Base-by-base conservation (phyloP, 257 asterid species). In the Leptodermis oblonga region DNA sequence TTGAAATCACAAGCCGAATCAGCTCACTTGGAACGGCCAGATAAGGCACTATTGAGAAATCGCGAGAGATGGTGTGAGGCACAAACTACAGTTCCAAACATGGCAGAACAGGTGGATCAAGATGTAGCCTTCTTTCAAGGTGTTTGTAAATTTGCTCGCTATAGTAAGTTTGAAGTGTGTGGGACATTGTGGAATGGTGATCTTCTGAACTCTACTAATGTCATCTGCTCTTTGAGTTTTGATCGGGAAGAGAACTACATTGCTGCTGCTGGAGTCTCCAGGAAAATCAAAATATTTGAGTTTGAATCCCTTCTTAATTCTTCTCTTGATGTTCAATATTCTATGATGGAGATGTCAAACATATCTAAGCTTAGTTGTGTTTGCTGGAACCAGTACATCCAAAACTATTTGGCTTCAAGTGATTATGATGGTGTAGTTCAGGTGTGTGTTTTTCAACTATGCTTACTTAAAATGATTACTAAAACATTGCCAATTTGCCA, bases 261-360 rank as follows among this genome's bases (percentile, higher is more conserved):
- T 70, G 99, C 99, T 76, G 71, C 96, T 39, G 97, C 91, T 69
- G 92, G 92, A 76, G 90, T 87, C 72, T 87, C 96, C 1, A 93
- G 81, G 83, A 90, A 88, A 86, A 87, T 93, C 28, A 86, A 88
- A 68, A 80, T 93, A 74, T 89, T 83, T 60, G 97, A 93, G 72
- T 89, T 79, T 74, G 74, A 72, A 63, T 59, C 95, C 59, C 90
- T 93, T 62, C 83, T 86, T 42, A 73, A 86, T 75, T 88, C 89
- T 67, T 80, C 97, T 55, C 96, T 82, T 15, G 97, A 87, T 78
- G 70, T 87, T 65, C 95, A 85, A 69, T 93, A 87, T 80, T 90
- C 96, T 41, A 81, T 76, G 72, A 81, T 88, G 41, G 97, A 93
- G 80, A 85, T 93, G 92, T 69, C 88, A 31, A 93, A 88, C 81